Evolutionary conservation across 176 grass and related monocot species (phyloP).

Genomic region (Phyllostachys edulis): DNA sequence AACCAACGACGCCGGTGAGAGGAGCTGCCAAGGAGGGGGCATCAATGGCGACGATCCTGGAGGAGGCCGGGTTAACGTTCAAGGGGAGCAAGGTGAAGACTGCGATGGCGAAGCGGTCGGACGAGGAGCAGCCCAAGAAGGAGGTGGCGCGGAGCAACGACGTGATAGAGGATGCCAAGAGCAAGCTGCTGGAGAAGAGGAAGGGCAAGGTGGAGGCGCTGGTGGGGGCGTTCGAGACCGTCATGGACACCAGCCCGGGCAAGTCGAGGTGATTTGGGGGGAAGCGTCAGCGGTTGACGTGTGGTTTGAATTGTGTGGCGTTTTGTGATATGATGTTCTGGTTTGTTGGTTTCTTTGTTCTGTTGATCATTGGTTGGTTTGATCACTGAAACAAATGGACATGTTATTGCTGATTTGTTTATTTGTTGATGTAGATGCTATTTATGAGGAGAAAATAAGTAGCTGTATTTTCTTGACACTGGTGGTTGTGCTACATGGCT

Average conservation of each 20-base stretch:
- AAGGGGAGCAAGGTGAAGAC: constrained; percentile 57
- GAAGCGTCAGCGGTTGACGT: not conserved
- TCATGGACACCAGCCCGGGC: constrained; percentile 53
- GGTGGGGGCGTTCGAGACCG: constrained; percentile 71
- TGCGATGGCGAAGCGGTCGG: constrained; percentile 53
- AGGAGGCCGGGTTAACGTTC: constrained; percentile 10
- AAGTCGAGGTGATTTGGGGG: constrained; percentile 13
- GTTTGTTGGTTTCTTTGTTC: constrained; percentile 3
- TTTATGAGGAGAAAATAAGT: not conserved
- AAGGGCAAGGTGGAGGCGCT: constrained; percentile 72
- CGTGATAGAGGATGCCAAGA: constrained; percentile 71
- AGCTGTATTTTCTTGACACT: not conserved
- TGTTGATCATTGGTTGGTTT: constrained; percentile 20
- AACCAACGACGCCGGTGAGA: constrained; percentile 19
- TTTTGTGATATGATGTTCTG: not conserved
- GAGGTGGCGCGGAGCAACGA: constrained; percentile 72
- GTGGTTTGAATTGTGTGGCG: constrained; percentile 20
- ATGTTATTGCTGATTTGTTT: not conserved
- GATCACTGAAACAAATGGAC: constrained; percentile 9
- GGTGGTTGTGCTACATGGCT: not conserved
- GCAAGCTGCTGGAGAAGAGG: constrained; percentile 69
- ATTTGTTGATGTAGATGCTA: not conserved
- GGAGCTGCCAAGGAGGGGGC: not conserved
- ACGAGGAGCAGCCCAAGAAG: constrained; percentile 56
- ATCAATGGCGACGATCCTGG: not conserved